phyloP scores from a whole-genome alignment of 1,284 basidiomycete species.

The Boletus mariae region DNA sequence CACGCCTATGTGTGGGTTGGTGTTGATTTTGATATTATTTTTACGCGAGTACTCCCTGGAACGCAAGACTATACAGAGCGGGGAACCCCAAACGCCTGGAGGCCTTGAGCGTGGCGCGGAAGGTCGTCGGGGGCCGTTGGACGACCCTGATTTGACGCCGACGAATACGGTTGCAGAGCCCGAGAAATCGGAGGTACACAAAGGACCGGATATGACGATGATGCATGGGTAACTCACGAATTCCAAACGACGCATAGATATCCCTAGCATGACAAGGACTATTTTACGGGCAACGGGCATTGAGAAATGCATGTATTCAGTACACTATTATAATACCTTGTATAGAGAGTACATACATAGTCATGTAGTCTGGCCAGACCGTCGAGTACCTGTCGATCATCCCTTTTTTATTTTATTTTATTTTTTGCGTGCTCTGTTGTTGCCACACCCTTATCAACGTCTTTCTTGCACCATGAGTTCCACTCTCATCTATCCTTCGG shows the following conservation, averaged over 20 bases:
- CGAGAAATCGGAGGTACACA: neutral
- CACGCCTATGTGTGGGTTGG: constrained; percentile 56
- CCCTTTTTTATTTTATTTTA: too few species aligned
- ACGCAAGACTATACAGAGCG: constrained; percentile 48
- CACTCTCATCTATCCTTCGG: too few species aligned
- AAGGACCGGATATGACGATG: neutral
- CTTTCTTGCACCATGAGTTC: too few species aligned
- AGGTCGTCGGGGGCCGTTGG: neutral
- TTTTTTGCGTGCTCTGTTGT: too few species aligned
- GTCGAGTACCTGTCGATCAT: too few species aligned
- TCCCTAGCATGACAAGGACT: neutral
- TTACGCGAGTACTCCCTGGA: constrained; percentile 61
- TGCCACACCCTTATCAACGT: too few species aligned
- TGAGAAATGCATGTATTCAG: neutral
- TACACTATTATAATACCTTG: neutral
- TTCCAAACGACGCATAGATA: neutral
- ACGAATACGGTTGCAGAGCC: neutral
- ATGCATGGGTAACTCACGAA: neutral
- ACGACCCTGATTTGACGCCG: neutral
- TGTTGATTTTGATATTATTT: constrained; percentile 57
- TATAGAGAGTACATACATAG: too few species aligned
- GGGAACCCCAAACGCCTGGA: constrained; percentile 24
- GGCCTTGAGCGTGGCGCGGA: constrained; percentile 13
- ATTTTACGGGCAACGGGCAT: neutral
- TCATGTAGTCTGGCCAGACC: too few species aligned